Conservation (phyloP, 176 grass and related monocot genomes). For the Pontederia crassipes region DNA sequence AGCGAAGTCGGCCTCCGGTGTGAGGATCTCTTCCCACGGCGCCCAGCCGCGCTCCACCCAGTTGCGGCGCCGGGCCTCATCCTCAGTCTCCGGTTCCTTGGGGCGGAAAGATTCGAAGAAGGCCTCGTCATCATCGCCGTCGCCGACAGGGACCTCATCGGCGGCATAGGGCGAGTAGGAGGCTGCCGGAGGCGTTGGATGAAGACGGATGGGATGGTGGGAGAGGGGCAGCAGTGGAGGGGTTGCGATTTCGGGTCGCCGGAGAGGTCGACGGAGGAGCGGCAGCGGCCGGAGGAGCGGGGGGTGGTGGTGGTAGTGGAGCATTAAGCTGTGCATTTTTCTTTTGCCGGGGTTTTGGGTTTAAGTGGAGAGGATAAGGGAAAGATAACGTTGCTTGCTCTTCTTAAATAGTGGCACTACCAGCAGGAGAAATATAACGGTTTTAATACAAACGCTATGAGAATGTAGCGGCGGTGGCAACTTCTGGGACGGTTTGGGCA, state of each 20-base stretch:
- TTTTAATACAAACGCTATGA: no score
- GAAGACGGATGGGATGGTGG: not conserved
- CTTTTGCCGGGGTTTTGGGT: conserved; percentile 16
- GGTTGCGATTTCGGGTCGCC: not conserved
- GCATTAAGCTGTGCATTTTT: conserved; percentile 37
- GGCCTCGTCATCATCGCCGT: conserved; percentile 35
- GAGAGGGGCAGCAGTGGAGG: not conserved
- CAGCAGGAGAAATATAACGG: no score
- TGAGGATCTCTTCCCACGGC: conserved; percentile 80
- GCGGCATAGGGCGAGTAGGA: conserved; percentile 37
- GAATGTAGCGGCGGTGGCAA: no score
- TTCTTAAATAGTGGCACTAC: not conserved
- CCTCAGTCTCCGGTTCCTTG: conserved; percentile 43
- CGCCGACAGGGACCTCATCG: conserved; percentile 34
- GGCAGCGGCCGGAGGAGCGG: conserved; percentile 5
- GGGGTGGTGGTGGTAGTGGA: conserved; percentile 16
- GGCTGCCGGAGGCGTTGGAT: not conserved
- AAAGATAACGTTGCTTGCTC: not conserved
- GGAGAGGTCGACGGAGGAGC: not conserved
- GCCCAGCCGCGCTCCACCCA: conserved; percentile 88
- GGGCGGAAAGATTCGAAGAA: conserved; percentile 28
- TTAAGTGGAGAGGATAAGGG: not conserved
- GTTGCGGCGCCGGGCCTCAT: conserved; percentile 48
- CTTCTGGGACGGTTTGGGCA: no score
- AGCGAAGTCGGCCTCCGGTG: conserved; percentile 73